phyloP scores from a whole-genome alignment of 306 rosid species.

The Castanospermum australe region DNA sequence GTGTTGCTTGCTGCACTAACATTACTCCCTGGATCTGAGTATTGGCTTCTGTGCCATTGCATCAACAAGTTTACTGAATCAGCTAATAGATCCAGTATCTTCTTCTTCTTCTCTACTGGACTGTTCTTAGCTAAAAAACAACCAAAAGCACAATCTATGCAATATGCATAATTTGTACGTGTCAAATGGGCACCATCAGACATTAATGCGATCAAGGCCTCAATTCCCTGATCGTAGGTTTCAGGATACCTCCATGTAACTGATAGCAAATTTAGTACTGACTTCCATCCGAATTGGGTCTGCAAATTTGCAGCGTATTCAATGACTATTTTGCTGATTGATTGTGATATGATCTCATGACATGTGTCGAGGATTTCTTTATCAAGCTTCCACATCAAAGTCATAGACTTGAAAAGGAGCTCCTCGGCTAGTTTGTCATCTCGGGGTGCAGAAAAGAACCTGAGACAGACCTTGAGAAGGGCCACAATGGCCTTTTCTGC shows the following conservation, averaged over 20 bases:
- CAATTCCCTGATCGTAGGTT: conserved; percentile 68
- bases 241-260: conserved; percentile 70
- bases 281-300: conserved; percentile 77
- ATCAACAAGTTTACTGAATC: conserved; percentile 60
- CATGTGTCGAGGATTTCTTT: conserved; percentile 81
- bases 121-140: conserved; percentile 77
- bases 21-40: conserved; percentile 56
- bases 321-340: conserved; percentile 51
- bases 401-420: conserved; percentile 82
- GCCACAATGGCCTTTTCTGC: conserved; percentile 69
- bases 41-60: conserved; percentile 64
- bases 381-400: conserved; percentile 90
- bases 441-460: conserved; percentile 48
- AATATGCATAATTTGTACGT: conserved; percentile 53
- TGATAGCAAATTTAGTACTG: conserved; percentile 68
- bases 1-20: conserved; percentile 46
- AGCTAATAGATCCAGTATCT: conserved; percentile 62
- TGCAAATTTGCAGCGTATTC: conserved; percentile 79
- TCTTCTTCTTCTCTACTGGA: conserved; percentile 74
- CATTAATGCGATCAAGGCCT: conserved; percentile 61
- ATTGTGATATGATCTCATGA: conserved; percentile 51
- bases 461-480: conserved; percentile 67
- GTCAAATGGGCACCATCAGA: conserved; percentile 56
- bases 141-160: conserved; percentile 77
- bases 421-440: conserved; percentile 69